Conservation (phyloP, 2,329 filamentous ascomycete genomes). For the Pseudogymnoascus sp. region DNA sequence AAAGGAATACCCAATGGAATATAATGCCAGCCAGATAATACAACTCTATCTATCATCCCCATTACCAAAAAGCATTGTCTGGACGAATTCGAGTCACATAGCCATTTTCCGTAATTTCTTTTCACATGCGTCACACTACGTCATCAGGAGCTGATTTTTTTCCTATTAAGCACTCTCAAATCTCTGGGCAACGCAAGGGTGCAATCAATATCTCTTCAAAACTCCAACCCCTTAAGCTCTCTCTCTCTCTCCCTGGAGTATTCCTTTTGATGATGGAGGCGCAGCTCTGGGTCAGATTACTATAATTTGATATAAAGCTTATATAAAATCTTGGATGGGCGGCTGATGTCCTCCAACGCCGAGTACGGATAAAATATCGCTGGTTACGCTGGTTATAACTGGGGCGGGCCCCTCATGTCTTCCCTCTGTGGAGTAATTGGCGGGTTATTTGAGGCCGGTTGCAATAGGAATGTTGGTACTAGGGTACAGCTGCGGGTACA, state of each 20-base stretch:
- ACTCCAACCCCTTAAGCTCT: not conserved
- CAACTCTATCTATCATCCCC: not conserved
- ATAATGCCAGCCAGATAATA: not conserved
- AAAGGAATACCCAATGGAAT: not conserved
- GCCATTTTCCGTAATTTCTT: not conserved
- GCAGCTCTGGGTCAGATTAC: not conserved
- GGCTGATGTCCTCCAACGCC: not conserved
- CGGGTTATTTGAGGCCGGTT: conserved; percentile 5
- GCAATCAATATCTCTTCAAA: not conserved
- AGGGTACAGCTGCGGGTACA: not conserved
- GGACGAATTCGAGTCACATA: not conserved
- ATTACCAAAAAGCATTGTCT: not conserved
- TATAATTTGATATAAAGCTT: conserved; percentile 2
- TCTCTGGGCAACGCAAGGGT: not conserved
- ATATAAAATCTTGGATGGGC: not conserved
- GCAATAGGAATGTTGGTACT: not conserved
- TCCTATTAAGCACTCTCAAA: not conserved
- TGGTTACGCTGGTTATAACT: conserved; percentile 2
- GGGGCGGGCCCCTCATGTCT: conserved; percentile 1
- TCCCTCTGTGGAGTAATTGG: not conserved
- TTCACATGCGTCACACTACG: conserved; percentile 3
- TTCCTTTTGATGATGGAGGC: not conserved
- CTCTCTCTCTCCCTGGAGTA: not conserved
- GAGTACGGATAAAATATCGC: conserved; percentile 7
- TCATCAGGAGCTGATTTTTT: not conserved